These are phyloP conservation scores for Pisolithus sp. DNA, from an alignment of 768 basidiomycete genomes.

Conservation along the genomic window DNA sequence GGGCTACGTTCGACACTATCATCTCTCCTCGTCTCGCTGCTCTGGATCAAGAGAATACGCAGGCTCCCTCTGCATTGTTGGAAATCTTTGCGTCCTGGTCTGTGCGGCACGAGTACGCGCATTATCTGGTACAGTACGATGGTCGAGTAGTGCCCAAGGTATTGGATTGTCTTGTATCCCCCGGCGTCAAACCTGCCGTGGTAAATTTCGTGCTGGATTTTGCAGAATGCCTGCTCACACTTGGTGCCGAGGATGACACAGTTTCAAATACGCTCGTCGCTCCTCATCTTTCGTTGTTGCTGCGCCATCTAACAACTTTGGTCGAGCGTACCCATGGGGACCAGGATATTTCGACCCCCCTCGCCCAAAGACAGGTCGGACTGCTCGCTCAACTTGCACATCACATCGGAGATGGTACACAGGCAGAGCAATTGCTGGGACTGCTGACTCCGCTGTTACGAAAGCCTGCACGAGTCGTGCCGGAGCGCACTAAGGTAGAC, in stretches of 20 bases:
- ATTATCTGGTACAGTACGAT: slow-evolving; percentile 67
- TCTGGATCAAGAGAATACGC: slow-evolving; percentile 82
- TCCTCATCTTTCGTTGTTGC: slow-evolving; percentile 65
- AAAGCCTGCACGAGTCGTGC: slow-evolving; percentile 64
- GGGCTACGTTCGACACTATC: slow-evolving; percentile 57
- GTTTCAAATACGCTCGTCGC: slow-evolving; percentile 52
- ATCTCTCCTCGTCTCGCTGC: slow-evolving; percentile 76
- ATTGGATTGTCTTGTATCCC: slow-evolving; percentile 73
- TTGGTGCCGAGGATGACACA: slow-evolving; percentile 44
- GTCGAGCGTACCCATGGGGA: slow-evolving; percentile 56
- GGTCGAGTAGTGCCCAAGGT: slow-evolving; percentile 63
- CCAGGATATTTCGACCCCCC: slow-evolving; percentile 45
- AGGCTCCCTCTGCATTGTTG: slow-evolving; percentile 82
- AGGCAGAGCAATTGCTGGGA: slow-evolving; percentile 65
- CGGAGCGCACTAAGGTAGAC: slow-evolving; percentile 83
- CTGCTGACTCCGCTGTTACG: slow-evolving; percentile 78
- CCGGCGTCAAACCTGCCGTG: slow-evolving; percentile 83
- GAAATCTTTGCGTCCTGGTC: slow-evolving; percentile 84
- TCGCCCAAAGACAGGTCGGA: slow-evolving; percentile 75
- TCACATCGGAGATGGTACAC: slow-evolving; percentile 58
- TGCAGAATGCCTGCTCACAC: slow-evolving; percentile 59
- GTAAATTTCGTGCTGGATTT: slow-evolving; percentile 80
- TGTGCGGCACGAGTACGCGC: slow-evolving; percentile 44
- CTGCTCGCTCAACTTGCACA: slow-evolving; percentile 78
- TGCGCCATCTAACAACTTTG: slow-evolving; percentile 63